Evolutionary conservation across 306 rosid genomes (phyloP).

Genomic region (Medicago arabica): DNA sequence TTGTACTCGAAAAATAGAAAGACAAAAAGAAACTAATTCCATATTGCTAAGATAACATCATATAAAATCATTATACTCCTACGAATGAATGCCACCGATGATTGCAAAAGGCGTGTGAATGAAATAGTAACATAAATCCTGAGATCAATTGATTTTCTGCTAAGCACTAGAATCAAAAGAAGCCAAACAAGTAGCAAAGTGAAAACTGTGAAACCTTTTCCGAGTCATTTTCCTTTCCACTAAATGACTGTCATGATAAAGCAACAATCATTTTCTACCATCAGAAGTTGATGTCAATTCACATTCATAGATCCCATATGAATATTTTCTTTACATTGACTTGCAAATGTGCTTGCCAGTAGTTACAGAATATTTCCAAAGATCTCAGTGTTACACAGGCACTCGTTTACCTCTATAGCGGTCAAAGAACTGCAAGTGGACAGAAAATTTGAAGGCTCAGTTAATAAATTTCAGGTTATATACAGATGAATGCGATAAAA

Average conservation of each 20-base stretch:
- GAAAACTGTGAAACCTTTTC: conserved; percentile 39
- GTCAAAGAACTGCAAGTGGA: conserved; percentile 72
- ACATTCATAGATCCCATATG: conserved; percentile 44
- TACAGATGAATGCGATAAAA: conserved; percentile 8
- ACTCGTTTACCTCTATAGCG: conserved; percentile 84
- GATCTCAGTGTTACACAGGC: conserved; percentile 67
- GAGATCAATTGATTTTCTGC: conserved; percentile 20
- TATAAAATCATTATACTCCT: conserved; percentile 25
- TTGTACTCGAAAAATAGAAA: background rate
- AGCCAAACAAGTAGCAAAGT: conserved; percentile 10
- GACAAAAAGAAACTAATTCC: background rate
- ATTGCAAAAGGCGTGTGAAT: conserved; percentile 9
- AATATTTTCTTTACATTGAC: conserved; percentile 61
- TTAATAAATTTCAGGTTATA: conserved; percentile 18
- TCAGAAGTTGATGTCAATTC: conserved; percentile 31
- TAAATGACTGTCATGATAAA: conserved; percentile 35
- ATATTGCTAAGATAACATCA: conserved; percentile 30
- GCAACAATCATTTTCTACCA: conserved; percentile 41
- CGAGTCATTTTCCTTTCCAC: conserved; percentile 31
- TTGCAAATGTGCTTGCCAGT: conserved; percentile 48
- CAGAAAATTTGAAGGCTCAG: conserved; percentile 21
- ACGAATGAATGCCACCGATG: conserved; percentile 28
- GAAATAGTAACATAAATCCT: conserved; percentile 28
- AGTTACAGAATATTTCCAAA: conserved; percentile 36
- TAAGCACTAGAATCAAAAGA: conserved; percentile 1